phyloP scores from a whole-genome alignment of 345 rosid species.

The Pugionium cornutum region DNA sequence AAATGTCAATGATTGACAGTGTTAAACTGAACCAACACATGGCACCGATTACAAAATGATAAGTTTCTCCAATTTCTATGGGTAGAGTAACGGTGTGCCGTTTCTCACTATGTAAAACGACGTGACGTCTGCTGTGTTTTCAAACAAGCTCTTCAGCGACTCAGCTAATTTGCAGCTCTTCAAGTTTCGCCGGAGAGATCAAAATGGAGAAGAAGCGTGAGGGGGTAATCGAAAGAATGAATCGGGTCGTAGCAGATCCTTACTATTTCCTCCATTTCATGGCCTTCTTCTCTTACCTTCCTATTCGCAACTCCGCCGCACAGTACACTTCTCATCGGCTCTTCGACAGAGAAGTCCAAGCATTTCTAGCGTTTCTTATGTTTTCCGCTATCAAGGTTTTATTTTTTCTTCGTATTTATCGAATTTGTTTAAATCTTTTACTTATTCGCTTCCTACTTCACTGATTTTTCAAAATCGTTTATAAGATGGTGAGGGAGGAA shows the following conservation, averaged over 20 bases:
- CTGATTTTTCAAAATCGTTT: conserved; percentile 23
- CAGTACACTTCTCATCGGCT: conserved; percentile 45
- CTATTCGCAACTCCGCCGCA: conserved; percentile 62
- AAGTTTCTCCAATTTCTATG: not conserved
- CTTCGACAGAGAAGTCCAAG: conserved; percentile 78
- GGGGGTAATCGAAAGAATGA: conserved; percentile 49
- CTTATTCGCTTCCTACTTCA: conserved; percentile 15
- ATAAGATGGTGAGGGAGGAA: conserved; percentile 67
- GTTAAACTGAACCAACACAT: not conserved
- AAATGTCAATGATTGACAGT: not conserved
- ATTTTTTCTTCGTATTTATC: not conserved
- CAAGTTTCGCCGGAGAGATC: conserved; percentile 9
- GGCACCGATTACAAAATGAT: not conserved
- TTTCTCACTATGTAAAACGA: conserved; percentile 22
- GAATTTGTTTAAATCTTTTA: not conserved
- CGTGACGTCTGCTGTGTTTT: conserved; percentile 20
- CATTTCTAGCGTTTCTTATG: conserved; percentile 57
- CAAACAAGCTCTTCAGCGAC: not conserved
- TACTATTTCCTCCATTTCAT: conserved; percentile 68
- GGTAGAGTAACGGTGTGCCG: conserved; percentile 18
- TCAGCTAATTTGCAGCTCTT: conserved; percentile 2
- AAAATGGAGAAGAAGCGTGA: conserved; percentile 37
- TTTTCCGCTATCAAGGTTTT: conserved; percentile 64
- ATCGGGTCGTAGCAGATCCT: conserved; percentile 63
- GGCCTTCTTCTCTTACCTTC: conserved; percentile 72